Percentiles rank a stretch among this genome's conserved stretches.
phyloP scores from a whole-genome alignment of 2,329 filamentous ascomycete genomes.

The Davidsoniella virescens region DNA sequence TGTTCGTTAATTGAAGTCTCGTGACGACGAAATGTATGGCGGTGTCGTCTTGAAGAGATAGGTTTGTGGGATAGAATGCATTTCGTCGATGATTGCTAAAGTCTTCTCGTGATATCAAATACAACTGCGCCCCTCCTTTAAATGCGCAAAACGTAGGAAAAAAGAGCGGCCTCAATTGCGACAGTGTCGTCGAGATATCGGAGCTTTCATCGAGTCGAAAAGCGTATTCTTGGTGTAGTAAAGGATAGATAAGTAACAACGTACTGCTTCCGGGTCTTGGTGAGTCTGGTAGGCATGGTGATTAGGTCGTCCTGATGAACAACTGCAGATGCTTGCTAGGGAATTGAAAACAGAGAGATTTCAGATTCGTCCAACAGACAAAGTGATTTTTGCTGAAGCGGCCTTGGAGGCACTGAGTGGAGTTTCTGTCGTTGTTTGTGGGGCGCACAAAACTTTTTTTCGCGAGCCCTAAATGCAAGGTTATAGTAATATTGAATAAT shows the following conservation, averaged over 20 bases:
- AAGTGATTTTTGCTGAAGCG: slow-evolving; percentile 12
- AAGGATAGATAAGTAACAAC: slow-evolving; percentile 23
- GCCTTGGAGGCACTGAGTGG: slow-evolving; percentile 9
- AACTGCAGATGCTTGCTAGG: slow-evolving; percentile 12
- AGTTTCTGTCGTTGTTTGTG: slow-evolving; percentile 8
- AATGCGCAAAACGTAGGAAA: slow-evolving; percentile 1
- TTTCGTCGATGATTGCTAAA: slow-evolving; percentile 6
- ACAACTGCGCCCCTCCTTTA: slow-evolving; percentile 9
- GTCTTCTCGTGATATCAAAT: slow-evolving; percentile 10
- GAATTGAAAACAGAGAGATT: slow-evolving; percentile 13
- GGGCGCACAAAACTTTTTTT: slow-evolving; percentile 10
- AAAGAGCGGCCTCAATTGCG: slow-evolving; percentile 12
- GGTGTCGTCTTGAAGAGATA: background rate
- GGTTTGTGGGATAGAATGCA: background rate
- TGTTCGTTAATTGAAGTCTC: background rate
- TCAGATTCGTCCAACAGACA: slow-evolving; percentile 8
- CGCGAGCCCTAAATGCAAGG: slow-evolving; percentile 11
- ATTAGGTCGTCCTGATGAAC: slow-evolving; percentile 19
- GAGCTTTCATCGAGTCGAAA: slow-evolving; percentile 13
- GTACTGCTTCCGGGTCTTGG: slow-evolving; percentile 66
- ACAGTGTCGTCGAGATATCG: slow-evolving; percentile 10
- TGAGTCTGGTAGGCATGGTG: slow-evolving; percentile 58
- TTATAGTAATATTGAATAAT: background rate
- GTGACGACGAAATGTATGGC: slow-evolving; percentile 4
- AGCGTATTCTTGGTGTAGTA: slow-evolving; percentile 7